Conservation (phyloP, 2,329 filamentous ascomycete genomes). For the Cladosporium austrohemisphaericum region DNA sequence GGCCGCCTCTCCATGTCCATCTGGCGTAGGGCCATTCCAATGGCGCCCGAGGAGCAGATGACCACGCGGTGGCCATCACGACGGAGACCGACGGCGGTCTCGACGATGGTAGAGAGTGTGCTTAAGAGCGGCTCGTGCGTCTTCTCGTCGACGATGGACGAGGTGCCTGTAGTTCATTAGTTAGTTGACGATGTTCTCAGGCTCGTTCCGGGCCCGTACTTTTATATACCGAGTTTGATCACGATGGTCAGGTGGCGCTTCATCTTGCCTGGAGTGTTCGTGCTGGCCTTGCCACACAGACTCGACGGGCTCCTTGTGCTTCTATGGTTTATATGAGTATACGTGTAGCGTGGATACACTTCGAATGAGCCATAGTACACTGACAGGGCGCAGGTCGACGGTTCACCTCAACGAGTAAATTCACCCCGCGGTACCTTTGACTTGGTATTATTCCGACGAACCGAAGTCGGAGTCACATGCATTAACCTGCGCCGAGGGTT, state of each 20-base stretch:
- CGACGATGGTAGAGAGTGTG: slow-evolving; percentile 86
- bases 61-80: slow-evolving; percentile 92
- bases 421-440: slow-evolving; percentile 1
- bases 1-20: slow-evolving; percentile 87
- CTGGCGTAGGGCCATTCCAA: slow-evolving; percentile 84
- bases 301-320: background rate
- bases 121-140: slow-evolving; percentile 91
- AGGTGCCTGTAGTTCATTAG: slow-evolving; percentile 67
- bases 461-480: background rate
- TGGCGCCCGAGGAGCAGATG: slow-evolving; percentile 94
- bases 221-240: slow-evolving; percentile 72
- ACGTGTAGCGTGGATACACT: too few species aligned
- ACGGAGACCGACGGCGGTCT: slow-evolving; percentile 81
- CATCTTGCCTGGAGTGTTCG: slow-evolving; percentile 45
- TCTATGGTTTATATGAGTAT: too few species aligned
- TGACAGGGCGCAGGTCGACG: background rate
- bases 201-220: slow-evolving; percentile 15
- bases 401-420: background rate
- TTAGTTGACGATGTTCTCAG: slow-evolving; percentile 30
- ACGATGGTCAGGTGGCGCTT: slow-evolving; percentile 73
- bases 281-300: background rate
- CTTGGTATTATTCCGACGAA: background rate
- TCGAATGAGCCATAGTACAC: background rate
- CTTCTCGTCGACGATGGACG: slow-evolving; percentile 96
- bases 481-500: too few species aligned